phyloP scores from a whole-genome alignment of 208 protist species.

The Leishmania tropica region DNA sequence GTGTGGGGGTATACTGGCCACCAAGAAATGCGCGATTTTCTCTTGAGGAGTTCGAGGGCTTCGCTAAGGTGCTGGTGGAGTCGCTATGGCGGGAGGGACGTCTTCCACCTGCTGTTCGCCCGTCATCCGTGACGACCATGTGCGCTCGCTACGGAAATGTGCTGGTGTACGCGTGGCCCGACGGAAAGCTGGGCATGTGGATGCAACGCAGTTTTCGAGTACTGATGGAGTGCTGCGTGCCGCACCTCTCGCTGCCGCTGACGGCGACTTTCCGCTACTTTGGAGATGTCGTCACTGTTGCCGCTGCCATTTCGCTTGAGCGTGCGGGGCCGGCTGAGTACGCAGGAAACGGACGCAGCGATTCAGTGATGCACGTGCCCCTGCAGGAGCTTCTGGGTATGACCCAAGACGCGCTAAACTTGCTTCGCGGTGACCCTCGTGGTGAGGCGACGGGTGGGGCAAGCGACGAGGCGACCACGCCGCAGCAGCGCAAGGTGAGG shows the following conservation, averaged over 20 bases:
- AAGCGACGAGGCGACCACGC: not conserved
- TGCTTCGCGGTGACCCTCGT: constrained; percentile 17
- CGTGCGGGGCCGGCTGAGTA: constrained; percentile 29
- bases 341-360: constrained; percentile 35
- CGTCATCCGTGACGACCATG: not conserved
- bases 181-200: constrained; percentile 51
- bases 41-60: constrained; percentile 49
- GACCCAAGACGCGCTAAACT: constrained; percentile 50
- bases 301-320: constrained; percentile 51
- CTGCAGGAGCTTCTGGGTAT: constrained; percentile 52
- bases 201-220: constrained; percentile 57
- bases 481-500: constrained; percentile 21
- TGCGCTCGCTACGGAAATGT: constrained; percentile 56
- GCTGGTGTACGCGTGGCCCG: constrained; percentile 50
- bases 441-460: not conserved
- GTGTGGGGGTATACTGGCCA: constrained; percentile 11
- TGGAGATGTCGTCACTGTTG: constrained; percentile 49
- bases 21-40: constrained; percentile 28
- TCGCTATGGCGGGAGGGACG: constrained; percentile 8
- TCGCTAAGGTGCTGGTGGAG: constrained; percentile 41
- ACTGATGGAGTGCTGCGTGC: constrained; percentile 31
- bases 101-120: not conserved
- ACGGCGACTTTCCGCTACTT: constrained; percentile 62
- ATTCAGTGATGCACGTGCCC: constrained; percentile 36
- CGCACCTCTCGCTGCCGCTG: constrained; percentile 48